Evolutionary conservation across 345 rosid genomes (phyloP).

Genomic region (Kandelia obovata): DNA sequence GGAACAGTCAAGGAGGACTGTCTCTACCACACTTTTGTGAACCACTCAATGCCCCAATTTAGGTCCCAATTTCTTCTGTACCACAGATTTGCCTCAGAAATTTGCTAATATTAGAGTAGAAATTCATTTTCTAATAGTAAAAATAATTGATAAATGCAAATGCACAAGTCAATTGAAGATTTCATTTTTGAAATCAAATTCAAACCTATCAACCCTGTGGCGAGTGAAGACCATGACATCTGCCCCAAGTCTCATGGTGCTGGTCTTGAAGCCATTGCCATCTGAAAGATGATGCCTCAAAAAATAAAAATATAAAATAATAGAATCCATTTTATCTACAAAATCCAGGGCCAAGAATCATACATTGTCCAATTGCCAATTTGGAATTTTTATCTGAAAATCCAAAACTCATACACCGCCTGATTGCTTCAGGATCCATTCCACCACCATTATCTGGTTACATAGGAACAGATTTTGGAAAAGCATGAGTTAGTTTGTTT

Average conservation of each 20-base stretch:
- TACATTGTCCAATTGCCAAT: conserved; percentile 85
- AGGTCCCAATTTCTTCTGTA: no score
- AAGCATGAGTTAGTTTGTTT: not conserved
- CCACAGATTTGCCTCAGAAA: no score
- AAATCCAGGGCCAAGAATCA: conserved; percentile 9
- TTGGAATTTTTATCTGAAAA: conserved; percentile 81
- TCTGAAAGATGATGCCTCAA: conserved; percentile 51
- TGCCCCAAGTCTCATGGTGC: conserved; percentile 96
- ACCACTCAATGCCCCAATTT: no score
- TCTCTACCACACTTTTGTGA: no score
- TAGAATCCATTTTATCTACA: conserved; percentile 12
- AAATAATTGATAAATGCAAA: conserved; percentile 1
- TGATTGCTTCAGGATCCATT: conserved; percentile 87
- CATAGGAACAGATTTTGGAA: conserved; percentile 9
- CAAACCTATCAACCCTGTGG: conserved; percentile 56
- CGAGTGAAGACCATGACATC: conserved; percentile 93
- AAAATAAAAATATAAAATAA: conserved; percentile 19
- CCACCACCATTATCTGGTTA: conserved; percentile 91
- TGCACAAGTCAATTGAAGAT: conserved; percentile 9
- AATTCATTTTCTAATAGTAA: not conserved
- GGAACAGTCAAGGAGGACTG: no score
- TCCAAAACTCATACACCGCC: conserved; percentile 93
- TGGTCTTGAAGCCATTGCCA: conserved; percentile 98
- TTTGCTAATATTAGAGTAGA: no score
- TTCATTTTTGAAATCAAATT: conserved; percentile 3